Base-by-base conservation (phyloP, 228 moss, liverwort and hornwort genomes). In the Sphagnum magellanicum region DNA sequence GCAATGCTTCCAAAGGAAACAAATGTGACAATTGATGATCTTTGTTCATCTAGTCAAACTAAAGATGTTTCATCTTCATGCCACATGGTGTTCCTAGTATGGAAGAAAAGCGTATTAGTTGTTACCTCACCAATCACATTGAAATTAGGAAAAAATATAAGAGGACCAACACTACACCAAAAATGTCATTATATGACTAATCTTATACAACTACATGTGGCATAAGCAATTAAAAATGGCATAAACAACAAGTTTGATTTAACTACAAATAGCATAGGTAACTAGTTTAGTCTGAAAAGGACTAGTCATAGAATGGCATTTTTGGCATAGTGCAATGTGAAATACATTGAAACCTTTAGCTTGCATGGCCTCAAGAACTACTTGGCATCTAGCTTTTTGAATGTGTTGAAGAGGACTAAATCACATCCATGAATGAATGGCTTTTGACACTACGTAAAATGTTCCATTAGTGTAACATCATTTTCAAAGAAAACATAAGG, bases 341-440 rank as follows among this genome's bases (percentile, higher is more conserved):
- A 32, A 64, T 0, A 76, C 48, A 0, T 73, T 73, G 0, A 67
- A 50, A 5, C 81, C 77, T 64, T 77, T 49, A 8, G 3, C 62
- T 10, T 6, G 14, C 65, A 61, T 68, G 4, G 71, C 66, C 48
- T 71, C 67, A 5, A 71, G 16, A 1, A 53, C 67, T 0, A 66
- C 32, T 2, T 64, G 13, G 16, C 50, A 51, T 75, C 70, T 4
- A 75, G 59, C 60, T 70, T 69, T 15, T 16, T 8, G 51, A 52
- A 73, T 0, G 81, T 65, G 68, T 85, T 85, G n/a, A 10, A 61
- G 0, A 85, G 68, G 0, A 82, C 6, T 16, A 70, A 82, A 0
- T 60, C 73, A 10, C 48, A 71, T 0, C 63, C 71, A 0, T 10
- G 63, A 8, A 79, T 32, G 1, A 4, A 14, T 1, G 64, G 67